A percentile compares a stretch with the other conserved stretches of the same genome.
Conservation (phyloP, 345 rosid species). For the Acer saccharum region DNA sequence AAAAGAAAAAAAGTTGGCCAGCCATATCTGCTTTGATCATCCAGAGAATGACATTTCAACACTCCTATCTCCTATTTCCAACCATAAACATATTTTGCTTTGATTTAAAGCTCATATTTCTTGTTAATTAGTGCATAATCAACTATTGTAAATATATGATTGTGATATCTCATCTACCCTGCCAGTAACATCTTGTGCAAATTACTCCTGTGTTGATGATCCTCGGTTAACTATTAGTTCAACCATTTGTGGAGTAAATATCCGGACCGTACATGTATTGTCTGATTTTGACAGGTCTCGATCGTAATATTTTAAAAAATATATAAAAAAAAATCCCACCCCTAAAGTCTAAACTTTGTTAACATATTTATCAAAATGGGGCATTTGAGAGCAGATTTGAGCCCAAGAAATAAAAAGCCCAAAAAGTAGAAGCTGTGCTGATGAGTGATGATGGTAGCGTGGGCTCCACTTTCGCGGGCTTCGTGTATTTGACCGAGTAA, state of each 20-base stretch:
- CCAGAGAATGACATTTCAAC: constrained; percentile 28
- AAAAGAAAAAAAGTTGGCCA: too few relatives aligned
- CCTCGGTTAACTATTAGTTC: neutral
- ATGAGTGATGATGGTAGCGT: neutral
- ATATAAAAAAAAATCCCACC: too few relatives aligned
- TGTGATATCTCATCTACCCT: neutral
- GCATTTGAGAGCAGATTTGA: too few relatives aligned
- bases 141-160: neutral
- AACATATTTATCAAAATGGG: too few relatives aligned
- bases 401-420: too few relatives aligned
- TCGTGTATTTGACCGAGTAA: neutral
- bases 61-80: constrained; percentile 1
- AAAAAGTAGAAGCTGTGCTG: too few relatives aligned
- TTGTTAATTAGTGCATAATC: neutral
- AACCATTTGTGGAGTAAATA: neutral
- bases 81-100: constrained; percentile 15
- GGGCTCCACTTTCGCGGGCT: neutral
- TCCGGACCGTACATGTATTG: too few relatives aligned
- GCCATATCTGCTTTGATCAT: neutral
- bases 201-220: neutral
- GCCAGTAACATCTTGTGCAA: neutral
- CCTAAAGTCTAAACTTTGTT: too few relatives aligned
- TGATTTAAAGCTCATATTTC: constrained; percentile 17
- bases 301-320: too few relatives aligned
- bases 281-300: too few relatives aligned